Conservation (phyloP, 768 basidiomycete genomes). For the Trametes cingulata region DNA sequence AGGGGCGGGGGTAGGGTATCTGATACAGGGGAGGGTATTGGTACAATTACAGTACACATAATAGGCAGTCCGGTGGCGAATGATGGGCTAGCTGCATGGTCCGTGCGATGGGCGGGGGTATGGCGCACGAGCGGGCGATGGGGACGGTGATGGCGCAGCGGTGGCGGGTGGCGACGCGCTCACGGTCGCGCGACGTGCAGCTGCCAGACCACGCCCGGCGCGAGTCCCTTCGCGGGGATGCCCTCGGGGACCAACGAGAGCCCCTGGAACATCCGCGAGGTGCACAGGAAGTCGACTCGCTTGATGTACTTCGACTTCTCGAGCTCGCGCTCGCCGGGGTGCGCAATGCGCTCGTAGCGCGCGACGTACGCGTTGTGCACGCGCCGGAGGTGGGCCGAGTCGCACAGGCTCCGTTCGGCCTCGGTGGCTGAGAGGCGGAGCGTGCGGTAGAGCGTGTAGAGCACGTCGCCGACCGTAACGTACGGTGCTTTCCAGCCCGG, state of each 20-base stretch:
- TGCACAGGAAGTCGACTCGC: slow-evolving; percentile 55
- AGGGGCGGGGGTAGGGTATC: slow-evolving; percentile 4
- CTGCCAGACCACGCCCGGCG: slow-evolving; percentile 20
- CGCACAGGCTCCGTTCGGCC: slow-evolving; percentile 41
- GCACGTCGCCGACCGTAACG: slow-evolving; percentile 50
- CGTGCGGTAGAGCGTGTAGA: slow-evolving; percentile 45
- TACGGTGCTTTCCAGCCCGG: slow-evolving; percentile 27
- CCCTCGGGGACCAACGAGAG: slow-evolving; percentile 23
- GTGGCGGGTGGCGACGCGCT: slow-evolving; percentile 8
- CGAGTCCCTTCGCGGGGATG: slow-evolving; percentile 19
- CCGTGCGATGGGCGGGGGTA: slow-evolving; percentile 3
- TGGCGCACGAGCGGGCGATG: neutral
- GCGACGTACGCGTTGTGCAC: slow-evolving; percentile 45
- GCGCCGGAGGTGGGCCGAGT: slow-evolving; percentile 33
- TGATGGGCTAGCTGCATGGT: slow-evolving; percentile 17
- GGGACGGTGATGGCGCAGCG: slow-evolving; percentile 9
- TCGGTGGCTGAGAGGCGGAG: slow-evolving; percentile 43
- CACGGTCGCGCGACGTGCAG: slow-evolving; percentile 23
- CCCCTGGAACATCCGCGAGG: slow-evolving; percentile 22
- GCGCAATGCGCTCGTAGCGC: slow-evolving; percentile 39
- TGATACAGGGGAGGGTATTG: slow-evolving; percentile 12
- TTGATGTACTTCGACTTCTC: slow-evolving; percentile 52
- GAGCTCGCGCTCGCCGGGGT: slow-evolving; percentile 33
- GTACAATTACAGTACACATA: slow-evolving; percentile 12
- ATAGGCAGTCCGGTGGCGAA: slow-evolving; percentile 9